Evolutionary conservation across 805 yeast species (phyloP).

Genomic region (Saccharomycopsis guyanensis): DNA sequence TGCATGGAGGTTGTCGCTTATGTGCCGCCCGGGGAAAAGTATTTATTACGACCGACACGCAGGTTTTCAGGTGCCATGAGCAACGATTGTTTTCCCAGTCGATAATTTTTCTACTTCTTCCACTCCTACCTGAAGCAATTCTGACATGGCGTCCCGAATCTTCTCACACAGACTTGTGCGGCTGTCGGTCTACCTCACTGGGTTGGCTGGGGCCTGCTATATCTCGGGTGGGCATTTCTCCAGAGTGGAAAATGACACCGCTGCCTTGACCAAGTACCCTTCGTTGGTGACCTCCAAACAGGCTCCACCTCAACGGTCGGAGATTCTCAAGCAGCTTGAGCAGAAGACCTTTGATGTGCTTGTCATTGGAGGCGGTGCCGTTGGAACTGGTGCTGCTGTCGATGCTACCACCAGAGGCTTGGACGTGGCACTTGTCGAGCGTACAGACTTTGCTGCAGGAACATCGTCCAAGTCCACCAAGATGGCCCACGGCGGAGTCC

Average conservation of each 20-base stretch:
- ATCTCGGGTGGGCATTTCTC: background rate
- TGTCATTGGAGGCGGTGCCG: constrained; percentile 93
- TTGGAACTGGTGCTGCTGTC: constrained; percentile 88
- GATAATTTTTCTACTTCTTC: background rate
- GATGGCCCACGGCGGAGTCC: constrained; percentile 96
- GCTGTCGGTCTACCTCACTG: background rate
- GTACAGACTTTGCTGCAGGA: constrained; percentile 84
- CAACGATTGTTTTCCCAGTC: too few relatives aligned
- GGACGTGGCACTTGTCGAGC: constrained; percentile 80
- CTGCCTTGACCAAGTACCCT: background rate
- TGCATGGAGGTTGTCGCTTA: too few relatives aligned
- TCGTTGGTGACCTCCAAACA: constrained; percentile 35
- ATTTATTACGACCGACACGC: too few relatives aligned
- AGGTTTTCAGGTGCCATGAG: too few relatives aligned
- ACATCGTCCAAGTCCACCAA: constrained; percentile 92
- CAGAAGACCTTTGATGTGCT: constrained; percentile 65
- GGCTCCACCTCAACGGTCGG: constrained; percentile 50
- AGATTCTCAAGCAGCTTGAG: constrained; percentile 42
- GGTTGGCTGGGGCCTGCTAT: background rate
- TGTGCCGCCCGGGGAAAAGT: too few relatives aligned
- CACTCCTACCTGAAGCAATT: background rate
- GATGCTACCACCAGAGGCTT: constrained; percentile 90
- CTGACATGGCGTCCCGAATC: background rate
- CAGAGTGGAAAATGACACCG: background rate
- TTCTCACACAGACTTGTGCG: background rate